Evolutionary conservation across 805 yeast genomes (phyloP).

Genomic region (Saturnispora saitoi): DNA sequence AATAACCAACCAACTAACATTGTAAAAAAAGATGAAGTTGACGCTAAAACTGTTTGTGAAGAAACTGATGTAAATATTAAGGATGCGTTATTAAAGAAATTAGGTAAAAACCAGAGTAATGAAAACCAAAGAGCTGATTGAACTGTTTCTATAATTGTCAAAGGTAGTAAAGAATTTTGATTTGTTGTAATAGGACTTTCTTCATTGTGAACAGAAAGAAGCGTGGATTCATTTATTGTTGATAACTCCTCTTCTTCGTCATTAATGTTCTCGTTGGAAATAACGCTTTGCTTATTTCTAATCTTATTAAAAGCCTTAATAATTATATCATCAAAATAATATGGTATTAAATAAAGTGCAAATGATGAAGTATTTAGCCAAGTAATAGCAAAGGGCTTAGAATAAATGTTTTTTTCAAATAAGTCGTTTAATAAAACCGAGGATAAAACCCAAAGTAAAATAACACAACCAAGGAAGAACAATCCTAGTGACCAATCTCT

Average conservation of each 20-base stretch:
- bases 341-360: slow-evolving; percentile 65
- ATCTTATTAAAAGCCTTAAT: neutral
- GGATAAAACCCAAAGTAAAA: slow-evolving; percentile 83
- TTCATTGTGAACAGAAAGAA: neutral
- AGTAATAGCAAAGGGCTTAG: slow-evolving; percentile 89
- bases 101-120: slow-evolving; percentile 83
- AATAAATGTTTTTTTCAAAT: slow-evolving; percentile 55
- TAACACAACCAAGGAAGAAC: slow-evolving; percentile 62
- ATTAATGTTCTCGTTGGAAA: neutral
- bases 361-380: slow-evolving; percentile 86
- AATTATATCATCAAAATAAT: slow-evolving; percentile 19
- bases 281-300: too few relatives aligned
- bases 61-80: slow-evolving; percentile 86
- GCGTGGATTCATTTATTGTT: neutral
- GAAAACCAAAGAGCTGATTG: slow-evolving; percentile 73
- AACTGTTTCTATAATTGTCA: slow-evolving; percentile 56
- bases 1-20: slow-evolving; percentile 68
- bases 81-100: slow-evolving; percentile 81
- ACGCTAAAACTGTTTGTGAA: slow-evolving; percentile 84
- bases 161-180: slow-evolving; percentile 8
- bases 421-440: slow-evolving; percentile 76
- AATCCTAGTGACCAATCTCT: slow-evolving; percentile 72
- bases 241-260: slow-evolving; percentile 3
- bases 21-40: slow-evolving; percentile 92
- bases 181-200: neutral